Evolutionary conservation across 2,329 filamentous ascomycete species (phyloP).

Genomic region (Pseudogymnoascus destructans): DNA sequence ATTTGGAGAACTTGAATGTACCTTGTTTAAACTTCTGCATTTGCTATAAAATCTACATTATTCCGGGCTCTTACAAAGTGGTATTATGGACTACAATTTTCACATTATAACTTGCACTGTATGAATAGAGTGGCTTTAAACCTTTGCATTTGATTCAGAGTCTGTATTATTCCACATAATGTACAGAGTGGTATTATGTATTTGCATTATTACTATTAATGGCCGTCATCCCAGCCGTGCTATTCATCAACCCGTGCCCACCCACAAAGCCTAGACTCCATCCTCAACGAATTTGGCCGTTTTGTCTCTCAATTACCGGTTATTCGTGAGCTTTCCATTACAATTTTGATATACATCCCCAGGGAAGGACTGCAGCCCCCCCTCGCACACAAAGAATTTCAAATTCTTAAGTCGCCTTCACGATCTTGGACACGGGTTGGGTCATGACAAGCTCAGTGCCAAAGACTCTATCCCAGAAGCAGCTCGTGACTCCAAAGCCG

Average conservation of each 20-base stretch:
- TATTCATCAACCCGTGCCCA: background rate
- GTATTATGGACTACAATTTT: background rate
- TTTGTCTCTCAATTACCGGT: background rate
- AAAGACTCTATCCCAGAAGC: slow-evolving; percentile 90
- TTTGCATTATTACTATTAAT: slow-evolving; percentile 4
- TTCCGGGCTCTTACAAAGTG: background rate
- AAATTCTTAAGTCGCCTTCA: background rate
- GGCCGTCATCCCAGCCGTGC: background rate
- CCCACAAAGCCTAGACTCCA: background rate
- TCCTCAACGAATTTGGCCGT: background rate
- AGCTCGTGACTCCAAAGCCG: slow-evolving; percentile 90
- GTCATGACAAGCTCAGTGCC: slow-evolving; percentile 60
- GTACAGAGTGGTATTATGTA: slow-evolving; percentile 6
- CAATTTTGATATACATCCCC: background rate
- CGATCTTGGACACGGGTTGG: slow-evolving; percentile 19
- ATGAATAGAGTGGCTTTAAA: background rate
- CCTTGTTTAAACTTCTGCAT: background rate
- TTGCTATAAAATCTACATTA: background rate
- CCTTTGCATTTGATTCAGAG: background rate
- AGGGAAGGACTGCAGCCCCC: background rate
- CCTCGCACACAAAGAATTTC: background rate
- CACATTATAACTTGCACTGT: background rate
- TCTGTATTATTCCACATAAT: slow-evolving; percentile 6
- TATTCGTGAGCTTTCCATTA: slow-evolving; percentile 1
- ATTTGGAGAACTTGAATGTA: background rate